Conservation (phyloP, 2,329 filamentous ascomycete genomes). For the Aspergillus sp. region DNA sequence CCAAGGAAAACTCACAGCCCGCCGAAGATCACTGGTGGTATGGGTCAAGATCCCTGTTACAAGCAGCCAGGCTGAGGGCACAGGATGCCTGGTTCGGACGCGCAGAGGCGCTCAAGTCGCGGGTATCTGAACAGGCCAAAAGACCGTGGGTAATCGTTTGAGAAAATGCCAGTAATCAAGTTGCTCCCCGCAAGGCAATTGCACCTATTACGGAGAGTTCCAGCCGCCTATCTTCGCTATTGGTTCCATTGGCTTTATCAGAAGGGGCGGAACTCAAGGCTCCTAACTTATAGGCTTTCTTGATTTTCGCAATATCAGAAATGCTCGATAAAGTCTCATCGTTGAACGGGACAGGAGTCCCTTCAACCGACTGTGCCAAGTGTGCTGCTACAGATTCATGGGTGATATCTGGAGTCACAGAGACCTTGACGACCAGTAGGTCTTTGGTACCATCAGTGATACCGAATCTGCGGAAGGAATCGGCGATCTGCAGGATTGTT, state of each 20-base stretch:
- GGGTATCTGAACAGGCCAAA: not conserved
- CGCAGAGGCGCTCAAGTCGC: not conserved
- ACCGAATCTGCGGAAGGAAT: conserved; percentile 86
- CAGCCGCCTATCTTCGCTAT: conserved; percentile 38
- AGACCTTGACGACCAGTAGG: conserved; percentile 80
- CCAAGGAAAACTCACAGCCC: not conserved
- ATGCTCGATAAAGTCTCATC: conserved; percentile 61
- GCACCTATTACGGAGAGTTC: conserved; percentile 70
- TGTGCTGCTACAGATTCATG: conserved; percentile 57
- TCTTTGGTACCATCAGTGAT: conserved; percentile 68
- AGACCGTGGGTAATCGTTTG: not conserved
- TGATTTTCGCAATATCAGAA: conserved; percentile 67
- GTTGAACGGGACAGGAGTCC: conserved; percentile 57
- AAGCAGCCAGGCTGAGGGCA: not conserved
- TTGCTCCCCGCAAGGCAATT: conserved; percentile 71
- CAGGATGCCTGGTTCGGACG: not conserved
- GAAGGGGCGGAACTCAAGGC: conserved; percentile 46
- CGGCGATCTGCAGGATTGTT: conserved; percentile 66
- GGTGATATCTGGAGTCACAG: conserved; percentile 50
- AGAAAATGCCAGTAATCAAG: conserved; percentile 22
- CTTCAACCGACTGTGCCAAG: conserved; percentile 61
- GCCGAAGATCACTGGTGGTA: not conserved
- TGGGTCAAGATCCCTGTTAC: not conserved
- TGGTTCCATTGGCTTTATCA: conserved; percentile 19
- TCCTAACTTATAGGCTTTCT: conserved; percentile 85